Percentiles rank a stretch among this genome's conserved stretches.
Conservation (phyloP, 1,284 basidiomycete genomes). For the Leccinum solheimii region DNA sequence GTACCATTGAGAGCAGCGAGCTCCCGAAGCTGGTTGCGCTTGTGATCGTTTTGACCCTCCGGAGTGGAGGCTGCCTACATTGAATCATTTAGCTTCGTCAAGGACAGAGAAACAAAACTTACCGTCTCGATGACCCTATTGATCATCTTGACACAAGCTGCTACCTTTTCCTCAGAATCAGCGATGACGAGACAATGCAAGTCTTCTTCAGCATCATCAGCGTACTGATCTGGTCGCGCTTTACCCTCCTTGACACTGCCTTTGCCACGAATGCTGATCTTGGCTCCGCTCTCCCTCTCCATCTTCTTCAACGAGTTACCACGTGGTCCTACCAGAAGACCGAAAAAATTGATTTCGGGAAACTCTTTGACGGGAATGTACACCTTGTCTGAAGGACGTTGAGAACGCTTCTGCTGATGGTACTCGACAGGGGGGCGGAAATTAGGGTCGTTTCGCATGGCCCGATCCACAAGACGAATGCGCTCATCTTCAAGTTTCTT, state of each 20-base stretch:
- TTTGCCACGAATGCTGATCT: conserved; percentile 98
- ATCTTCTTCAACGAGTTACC: conserved; percentile 99
- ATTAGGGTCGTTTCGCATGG: conserved; percentile 96
- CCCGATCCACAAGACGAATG: conserved; percentile 89
- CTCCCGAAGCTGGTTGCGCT: conserved; percentile 97
- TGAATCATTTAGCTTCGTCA: conserved; percentile 18
- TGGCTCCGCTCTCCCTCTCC: conserved; percentile 97
- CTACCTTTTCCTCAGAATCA: conserved; percentile 91
- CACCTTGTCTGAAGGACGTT: conserved; percentile 94
- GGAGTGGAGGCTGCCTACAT: conserved; percentile 93
- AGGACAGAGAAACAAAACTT: conserved; percentile 33
- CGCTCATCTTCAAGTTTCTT: conserved; percentile 99
- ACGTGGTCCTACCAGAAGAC: conserved; percentile 95
- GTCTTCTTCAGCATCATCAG: conserved; percentile 98
- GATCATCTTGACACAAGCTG: conserved; percentile 90
- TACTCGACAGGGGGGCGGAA: conserved; percentile 97
- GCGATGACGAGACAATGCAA: conserved; percentile 97
- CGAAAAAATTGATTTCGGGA: conserved; percentile 99
- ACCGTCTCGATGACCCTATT: conserved; percentile 99
- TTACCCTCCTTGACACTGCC: conserved; percentile 99
- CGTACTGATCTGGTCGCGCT: conserved; percentile 87
- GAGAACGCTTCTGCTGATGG: conserved; percentile 89
- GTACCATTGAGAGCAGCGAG: conserved; percentile 98
- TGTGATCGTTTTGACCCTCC: conserved; percentile 99
- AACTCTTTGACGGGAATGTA: conserved; percentile 99